Percentiles rank a stretch among this genome's conserved stretches.
phyloP scores from a whole-genome alignment of 73 alveolate species.

The Paramecium tetraurelia region DNA sequence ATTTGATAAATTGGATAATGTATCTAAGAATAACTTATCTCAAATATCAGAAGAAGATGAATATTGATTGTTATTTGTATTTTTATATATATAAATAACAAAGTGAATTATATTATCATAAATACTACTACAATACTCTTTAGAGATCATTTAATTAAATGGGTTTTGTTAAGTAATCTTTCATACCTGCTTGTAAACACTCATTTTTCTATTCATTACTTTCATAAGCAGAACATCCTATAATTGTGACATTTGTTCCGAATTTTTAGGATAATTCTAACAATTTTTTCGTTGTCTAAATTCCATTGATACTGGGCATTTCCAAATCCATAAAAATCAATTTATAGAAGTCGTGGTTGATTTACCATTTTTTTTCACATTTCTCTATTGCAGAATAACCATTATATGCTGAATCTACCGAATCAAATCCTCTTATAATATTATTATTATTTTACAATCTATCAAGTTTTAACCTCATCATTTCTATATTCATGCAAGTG shows the following conservation, averaged over 20 bases:
- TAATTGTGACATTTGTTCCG: background rate
- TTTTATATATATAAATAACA: background rate
- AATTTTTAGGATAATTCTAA: background rate
- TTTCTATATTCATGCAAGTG: background rate
- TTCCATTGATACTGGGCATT: constrained; percentile 35
- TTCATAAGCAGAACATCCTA: constrained; percentile 43
- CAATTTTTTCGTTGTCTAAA: background rate
- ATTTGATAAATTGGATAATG: constrained; percentile 8
- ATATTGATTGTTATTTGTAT: background rate
- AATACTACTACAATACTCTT: constrained; percentile 26
- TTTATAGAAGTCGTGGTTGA: background rate
- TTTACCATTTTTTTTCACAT: constrained; percentile 5
- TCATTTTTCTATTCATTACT: background rate
- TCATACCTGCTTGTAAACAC: constrained; percentile 35
- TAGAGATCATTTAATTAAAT: background rate
- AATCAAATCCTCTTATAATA: constrained; percentile 21
- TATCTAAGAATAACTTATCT: background rate
- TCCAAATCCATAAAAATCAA: constrained; percentile 43
- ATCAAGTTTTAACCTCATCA: background rate
- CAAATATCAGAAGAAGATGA: background rate
- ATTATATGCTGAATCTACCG: background rate
- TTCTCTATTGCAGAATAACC: background rate
- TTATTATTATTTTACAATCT: background rate
- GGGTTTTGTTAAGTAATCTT: constrained; percentile 12
- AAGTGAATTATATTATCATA: constrained; percentile 3